Evolutionary conservation across 1,284 basidiomycete species (phyloP).

Genomic region (Ganoderma leucocontextum): DNA sequence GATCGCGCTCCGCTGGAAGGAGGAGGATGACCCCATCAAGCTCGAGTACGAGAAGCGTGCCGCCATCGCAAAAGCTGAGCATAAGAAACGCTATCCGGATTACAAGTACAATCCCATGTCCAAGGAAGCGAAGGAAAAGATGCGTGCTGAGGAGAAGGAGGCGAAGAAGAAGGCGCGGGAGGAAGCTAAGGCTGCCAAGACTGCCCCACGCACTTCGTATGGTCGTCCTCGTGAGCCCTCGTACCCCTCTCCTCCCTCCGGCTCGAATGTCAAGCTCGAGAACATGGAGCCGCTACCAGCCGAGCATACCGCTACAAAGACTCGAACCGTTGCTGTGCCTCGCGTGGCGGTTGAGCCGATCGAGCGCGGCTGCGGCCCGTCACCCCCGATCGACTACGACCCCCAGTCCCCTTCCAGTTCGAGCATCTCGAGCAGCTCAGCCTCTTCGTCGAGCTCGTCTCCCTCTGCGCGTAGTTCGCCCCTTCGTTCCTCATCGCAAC

Average conservation of each 20-base stretch:
- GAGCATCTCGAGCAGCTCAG: constrained; percentile 15
- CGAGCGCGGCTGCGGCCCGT: constrained; percentile 26
- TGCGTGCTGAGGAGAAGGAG: constrained; percentile 53
- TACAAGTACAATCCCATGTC: constrained; percentile 81
- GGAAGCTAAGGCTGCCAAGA: constrained; percentile 41
- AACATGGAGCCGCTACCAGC: background rate
- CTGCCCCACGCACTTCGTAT: constrained; percentile 36
- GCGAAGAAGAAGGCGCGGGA: constrained; percentile 50
- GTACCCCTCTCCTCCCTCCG: constrained; percentile 12
- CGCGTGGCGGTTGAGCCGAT: constrained; percentile 11
- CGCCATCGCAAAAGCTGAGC: constrained; percentile 73
- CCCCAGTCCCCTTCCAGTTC: constrained; percentile 16
- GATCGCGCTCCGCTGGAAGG: constrained; percentile 77
- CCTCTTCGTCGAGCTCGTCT: background rate
- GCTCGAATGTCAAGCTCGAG: constrained; percentile 22
- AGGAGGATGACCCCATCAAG: constrained; percentile 60
- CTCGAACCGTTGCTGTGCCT: background rate
- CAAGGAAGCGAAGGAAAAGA: constrained; percentile 66
- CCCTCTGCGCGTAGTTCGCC: constrained; percentile 4
- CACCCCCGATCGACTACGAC: constrained; percentile 29
- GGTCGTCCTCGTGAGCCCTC: constrained; percentile 24
- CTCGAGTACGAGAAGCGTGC: constrained; percentile 76
- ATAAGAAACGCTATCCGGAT: constrained; percentile 67
- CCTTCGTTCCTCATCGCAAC: background rate
- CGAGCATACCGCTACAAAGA: no score